Base-by-base conservation (phyloP, 139 green algal species). In the Desmodesmus armatus region DNA sequence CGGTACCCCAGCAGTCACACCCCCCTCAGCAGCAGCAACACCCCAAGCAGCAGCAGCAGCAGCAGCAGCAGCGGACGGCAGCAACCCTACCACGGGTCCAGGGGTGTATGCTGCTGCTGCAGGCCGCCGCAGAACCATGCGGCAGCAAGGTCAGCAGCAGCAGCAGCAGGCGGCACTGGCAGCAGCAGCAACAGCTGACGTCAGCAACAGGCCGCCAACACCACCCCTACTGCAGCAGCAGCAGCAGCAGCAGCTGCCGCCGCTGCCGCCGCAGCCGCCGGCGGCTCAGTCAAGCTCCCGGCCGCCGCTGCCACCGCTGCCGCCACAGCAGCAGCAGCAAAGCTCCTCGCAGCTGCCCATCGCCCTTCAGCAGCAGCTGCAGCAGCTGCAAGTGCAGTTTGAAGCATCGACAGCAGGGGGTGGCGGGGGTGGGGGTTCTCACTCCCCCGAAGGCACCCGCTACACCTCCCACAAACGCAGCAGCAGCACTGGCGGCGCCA, bases 61-160 rank as follows among this genome's bases (percentile, higher is more conserved):
- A 72, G 55, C 76, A 72, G 51, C 53, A 82, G 37, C 37, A 82
- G 11, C 35, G 35, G 51, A 82, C 37, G 33, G 41, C 40, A 74
- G 23, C n/a, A n/a, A n/a, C n/a, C n/a, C n/a, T n/a, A n/a, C n/a
- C n/a, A n/a, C n/a, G n/a, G n/a, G n/a, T n/a, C 58, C 77, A 33
- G 77, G 77, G 4, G 77, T 80, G 73, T 80, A 80, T 67, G 49
- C 73, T 33, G 73, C 73, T 49, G 73, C 73, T 69, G 33, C 37
- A 15, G 47, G 31, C n/a, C 55, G 17, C 78, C 23, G 63, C n/a
- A 47, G 78, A 27, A 72, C 0, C 39, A 47, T 44, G 31, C 41
- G 55, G 62, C n/a, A 47, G 27, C 39, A 72, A 25, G 62, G 35
- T 33, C 35, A 75, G 23, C 23, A 70, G n/a, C 35, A 70, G 63